Evolutionary conservation across 2,329 filamentous ascomycete genomes (phyloP), one percentile per base, ranked within the genome.

Genomic region (Coniochaeta ligniaria): DNA sequence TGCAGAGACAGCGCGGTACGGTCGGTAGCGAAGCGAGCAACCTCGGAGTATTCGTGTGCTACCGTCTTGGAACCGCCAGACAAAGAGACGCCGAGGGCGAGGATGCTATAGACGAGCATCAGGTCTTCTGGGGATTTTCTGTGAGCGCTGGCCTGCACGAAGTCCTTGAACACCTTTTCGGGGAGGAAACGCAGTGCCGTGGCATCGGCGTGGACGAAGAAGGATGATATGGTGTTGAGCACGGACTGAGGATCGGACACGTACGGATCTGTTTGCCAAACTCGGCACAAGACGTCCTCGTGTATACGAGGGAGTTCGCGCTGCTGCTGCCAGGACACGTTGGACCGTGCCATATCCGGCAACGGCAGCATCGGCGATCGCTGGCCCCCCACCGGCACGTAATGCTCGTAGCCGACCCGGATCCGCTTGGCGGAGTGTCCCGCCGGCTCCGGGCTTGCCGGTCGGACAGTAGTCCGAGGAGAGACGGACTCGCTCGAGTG

Each of bases 21-120:
- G 47, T 81, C 76, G 50, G 80, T 76, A 2, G 82, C 84, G 65
- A 82, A 82, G 28, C 82, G 77, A 4, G 86, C 85, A 57, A 88
- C 81, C 41, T 78, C 75, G 3, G 76, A 74, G 57, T 78, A 77
- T 60, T 77, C 73, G 56, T 67, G 71, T 7, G 75, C 75, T 43
- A 74, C 74, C 24, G 70, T 64, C 59, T 70, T 72, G 1, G 71
- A 68, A 7, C 75, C 75, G 41, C 70, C 73, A n/a, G 75, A 74
- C 24, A 76, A 64, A n/a, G 70, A 68, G 36, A 75, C 69, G 9
- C 77, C 74, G 33, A 75, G 66, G 36, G 75, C 74, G 56, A 78
- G 71, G 58, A 75, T 73, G 65, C 73, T 80, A 73, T 77, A 80
- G 60, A 75, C 73, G 64, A 76, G 75, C 75, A 76, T 80, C 71